Percentiles rank a stretch among this genome's conserved stretches.
phyloP scores from a whole-genome alignment of 2,329 filamentous ascomycete species.

The Bipolaris zeicola region DNA sequence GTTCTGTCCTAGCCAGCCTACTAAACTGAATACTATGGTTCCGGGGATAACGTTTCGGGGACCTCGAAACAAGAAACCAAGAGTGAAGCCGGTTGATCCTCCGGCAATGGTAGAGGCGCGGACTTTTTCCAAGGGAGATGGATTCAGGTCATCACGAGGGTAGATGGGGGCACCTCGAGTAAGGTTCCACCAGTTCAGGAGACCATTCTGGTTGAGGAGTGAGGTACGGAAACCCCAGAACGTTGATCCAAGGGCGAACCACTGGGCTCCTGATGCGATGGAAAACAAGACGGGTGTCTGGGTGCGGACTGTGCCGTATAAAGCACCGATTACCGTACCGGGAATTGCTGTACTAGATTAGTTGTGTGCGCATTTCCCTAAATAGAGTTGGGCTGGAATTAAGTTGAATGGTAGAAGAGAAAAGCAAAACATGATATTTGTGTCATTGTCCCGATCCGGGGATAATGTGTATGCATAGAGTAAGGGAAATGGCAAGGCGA shows the following conservation, averaged over 20 bases:
- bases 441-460: neutral
- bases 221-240: slow-evolving; percentile 69
- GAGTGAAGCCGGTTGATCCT: slow-evolving; percentile 62
- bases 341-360: slow-evolving; percentile 58
- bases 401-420: neutral
- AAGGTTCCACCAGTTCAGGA: slow-evolving; percentile 39
- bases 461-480: neutral
- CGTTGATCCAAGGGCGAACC: slow-evolving; percentile 75
- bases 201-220: slow-evolving; percentile 44
- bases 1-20: slow-evolving; percentile 63
- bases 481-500: neutral
- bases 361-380: neutral
- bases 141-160: slow-evolving; percentile 47
- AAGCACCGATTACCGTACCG: slow-evolving; percentile 64
- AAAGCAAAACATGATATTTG: neutral
- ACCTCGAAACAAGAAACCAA: slow-evolving; percentile 61
- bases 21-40: slow-evolving; percentile 62
- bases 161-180: slow-evolving; percentile 35
- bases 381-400: no score
- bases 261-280: slow-evolving; percentile 75
- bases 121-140: slow-evolving; percentile 64
- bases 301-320: slow-evolving; percentile 62
- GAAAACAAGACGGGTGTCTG: slow-evolving; percentile 73
- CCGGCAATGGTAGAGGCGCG: slow-evolving; percentile 74
- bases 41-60: slow-evolving; percentile 57